Conservation (phyloP, 805 yeast species). For the Candida loeiensis region DNA sequence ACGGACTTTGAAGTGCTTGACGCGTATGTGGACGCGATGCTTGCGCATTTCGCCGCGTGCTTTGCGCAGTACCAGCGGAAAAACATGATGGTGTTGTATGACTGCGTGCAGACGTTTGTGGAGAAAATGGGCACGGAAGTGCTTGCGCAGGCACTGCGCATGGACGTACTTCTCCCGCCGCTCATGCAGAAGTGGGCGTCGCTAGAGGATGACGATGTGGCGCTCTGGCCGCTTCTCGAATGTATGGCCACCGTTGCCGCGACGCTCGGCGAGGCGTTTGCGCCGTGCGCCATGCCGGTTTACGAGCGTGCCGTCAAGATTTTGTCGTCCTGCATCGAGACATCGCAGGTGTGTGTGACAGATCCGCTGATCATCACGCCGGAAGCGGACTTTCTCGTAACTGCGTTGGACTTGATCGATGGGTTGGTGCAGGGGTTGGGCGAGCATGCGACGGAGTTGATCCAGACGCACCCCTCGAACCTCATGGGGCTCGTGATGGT, state of each 20-base stretch:
- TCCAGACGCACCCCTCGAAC: slow-evolving; percentile 24
- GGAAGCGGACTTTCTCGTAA: slow-evolving; percentile 85
- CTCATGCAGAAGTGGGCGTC: slow-evolving; percentile 76
- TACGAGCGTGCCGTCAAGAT: slow-evolving; percentile 75
- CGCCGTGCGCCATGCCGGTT: slow-evolving; percentile 85
- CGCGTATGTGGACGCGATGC: slow-evolving; percentile 61
- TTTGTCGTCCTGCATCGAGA: slow-evolving; percentile 61
- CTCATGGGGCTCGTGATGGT: slow-evolving; percentile 61
- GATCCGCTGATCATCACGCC: slow-evolving; percentile 73
- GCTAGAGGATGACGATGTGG: slow-evolving; percentile 73
- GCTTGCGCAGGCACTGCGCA: slow-evolving; percentile 32
- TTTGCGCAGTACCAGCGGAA: slow-evolving; percentile 76
- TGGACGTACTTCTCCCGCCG: slow-evolving; percentile 72
- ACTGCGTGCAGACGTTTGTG: slow-evolving; percentile 85
- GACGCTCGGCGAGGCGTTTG: slow-evolving; percentile 75
- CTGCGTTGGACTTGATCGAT: slow-evolving; percentile 85
- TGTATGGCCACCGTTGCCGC: slow-evolving; percentile 92
- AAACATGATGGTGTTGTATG: slow-evolving; percentile 78
- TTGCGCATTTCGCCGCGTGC: slow-evolving; percentile 69
- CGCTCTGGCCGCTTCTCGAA: slow-evolving; percentile 87
- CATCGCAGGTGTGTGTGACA: slow-evolving; percentile 57
- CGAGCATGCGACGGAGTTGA: slow-evolving; percentile 53
- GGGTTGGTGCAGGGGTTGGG: slow-evolving; percentile 91
- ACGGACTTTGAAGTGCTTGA: slow-evolving; percentile 61
- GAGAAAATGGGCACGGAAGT: slow-evolving; percentile 66